These are phyloP conservation scores for Plantago ovata DNA, from an alignment of 257 asterid genomes.

Conservation along the genomic window DNA sequence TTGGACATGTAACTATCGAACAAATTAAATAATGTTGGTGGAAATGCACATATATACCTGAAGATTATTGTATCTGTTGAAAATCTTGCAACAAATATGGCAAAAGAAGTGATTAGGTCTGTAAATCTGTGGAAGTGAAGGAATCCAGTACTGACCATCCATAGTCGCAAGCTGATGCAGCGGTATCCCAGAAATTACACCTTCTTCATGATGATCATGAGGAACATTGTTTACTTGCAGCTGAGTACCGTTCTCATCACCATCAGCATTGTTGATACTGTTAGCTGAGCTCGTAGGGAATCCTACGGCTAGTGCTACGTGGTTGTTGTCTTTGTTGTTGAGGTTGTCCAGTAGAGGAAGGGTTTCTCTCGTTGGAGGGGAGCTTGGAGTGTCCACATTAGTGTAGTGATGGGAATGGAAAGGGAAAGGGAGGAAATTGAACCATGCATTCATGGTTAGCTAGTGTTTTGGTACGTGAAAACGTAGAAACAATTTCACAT, in stretches of 20 bases:
- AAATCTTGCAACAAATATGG: constrained; percentile 78
- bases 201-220: constrained; percentile 19
- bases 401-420: neutral
- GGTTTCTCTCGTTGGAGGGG: constrained; percentile 40
- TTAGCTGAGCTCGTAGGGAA: constrained; percentile 27
- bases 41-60: constrained; percentile 69
- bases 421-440: constrained; percentile 5
- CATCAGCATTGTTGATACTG: neutral
- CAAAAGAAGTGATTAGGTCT: constrained; percentile 87
- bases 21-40: too few relatives aligned
- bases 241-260: too few relatives aligned
- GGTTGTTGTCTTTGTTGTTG: constrained; percentile 23
- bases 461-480: too few relatives aligned
- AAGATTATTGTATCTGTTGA: constrained; percentile 84
- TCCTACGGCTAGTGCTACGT: constrained; percentile 60
- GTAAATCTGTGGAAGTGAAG: constrained; percentile 69
- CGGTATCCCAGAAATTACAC: constrained; percentile 50
- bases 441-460: constrained; percentile 5
- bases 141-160: constrained; percentile 87
- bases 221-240: neutral
- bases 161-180: constrained; percentile 46
- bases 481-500: too few relatives aligned
- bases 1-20: too few relatives aligned
- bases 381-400: neutral
- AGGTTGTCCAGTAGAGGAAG: constrained; percentile 71